phyloP scores from a whole-genome alignment of 2,329 filamentous ascomycete species.

The Aspergillaceae sp. region DNA sequence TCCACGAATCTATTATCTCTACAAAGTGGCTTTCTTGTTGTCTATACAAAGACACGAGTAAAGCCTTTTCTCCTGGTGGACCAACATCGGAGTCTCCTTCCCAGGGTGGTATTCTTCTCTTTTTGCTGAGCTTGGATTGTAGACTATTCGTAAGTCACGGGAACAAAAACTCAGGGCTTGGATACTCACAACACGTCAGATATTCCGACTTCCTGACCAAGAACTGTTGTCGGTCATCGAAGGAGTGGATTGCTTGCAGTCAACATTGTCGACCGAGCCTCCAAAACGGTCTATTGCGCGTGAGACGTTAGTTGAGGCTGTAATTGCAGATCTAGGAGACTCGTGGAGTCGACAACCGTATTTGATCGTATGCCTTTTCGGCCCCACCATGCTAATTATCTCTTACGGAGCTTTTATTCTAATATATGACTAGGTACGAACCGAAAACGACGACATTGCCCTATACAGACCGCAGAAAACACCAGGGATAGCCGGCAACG shows the following conservation, averaged over 20 bases:
- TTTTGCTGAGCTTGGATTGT: conserved; percentile 67
- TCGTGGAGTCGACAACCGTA: conserved; percentile 61
- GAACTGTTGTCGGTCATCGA: conserved; percentile 66
- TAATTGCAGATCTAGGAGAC: conserved; percentile 81
- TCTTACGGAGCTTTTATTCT: not conserved
- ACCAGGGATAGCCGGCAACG: conserved; percentile 8
- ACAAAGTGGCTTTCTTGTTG: conserved; percentile 77
- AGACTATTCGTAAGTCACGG: conserved; percentile 58
- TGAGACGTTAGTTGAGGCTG: conserved; percentile 67
- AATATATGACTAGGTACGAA: conserved; percentile 54
- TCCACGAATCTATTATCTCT: conserved; percentile 49
- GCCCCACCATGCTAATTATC: not conserved
- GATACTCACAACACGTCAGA: conserved; percentile 37
- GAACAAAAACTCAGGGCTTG: not conserved
- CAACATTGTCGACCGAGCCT: conserved; percentile 63
- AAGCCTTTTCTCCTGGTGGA: conserved; percentile 43
- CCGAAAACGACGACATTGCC: conserved; percentile 69
- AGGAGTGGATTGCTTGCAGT: conserved; percentile 68
- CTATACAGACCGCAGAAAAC: conserved; percentile 73
- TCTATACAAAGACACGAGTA: conserved; percentile 62
- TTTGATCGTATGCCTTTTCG: conserved; percentile 57
- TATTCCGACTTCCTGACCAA: conserved; percentile 69
- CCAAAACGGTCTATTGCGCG: conserved; percentile 62
- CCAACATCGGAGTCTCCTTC: conserved; percentile 10
- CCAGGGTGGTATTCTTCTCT: conserved; percentile 56